Base-by-base conservation (phyloP, 2,329 filamentous ascomycete species). In the Beauveria australis region DNA sequence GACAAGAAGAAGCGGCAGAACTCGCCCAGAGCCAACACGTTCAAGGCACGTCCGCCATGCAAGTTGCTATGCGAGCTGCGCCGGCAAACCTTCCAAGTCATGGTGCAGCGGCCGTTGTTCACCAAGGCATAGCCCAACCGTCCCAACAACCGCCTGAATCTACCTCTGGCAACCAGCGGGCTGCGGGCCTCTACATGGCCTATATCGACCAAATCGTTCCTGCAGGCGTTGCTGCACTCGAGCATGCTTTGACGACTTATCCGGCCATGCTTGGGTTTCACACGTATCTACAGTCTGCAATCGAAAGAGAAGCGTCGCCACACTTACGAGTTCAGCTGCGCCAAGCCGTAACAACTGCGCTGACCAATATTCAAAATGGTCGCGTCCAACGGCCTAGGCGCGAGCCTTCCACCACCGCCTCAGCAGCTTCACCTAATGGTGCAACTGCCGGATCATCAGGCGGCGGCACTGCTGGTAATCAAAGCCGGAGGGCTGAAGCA, bases 1-100 rank as follows among this genome's bases (percentile, higher is more conserved):
- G 86, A 44, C 91, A 95, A 70, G 88, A 89, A 69, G 87, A 90
- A 62, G 88, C 86, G 2, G 81, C 83, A 0, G 73, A 76, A 1
- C 77, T 81, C 18, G 83, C 83, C 16, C 72, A 62, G n/a, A 53
- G 46, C 18, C 41, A 56, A 46, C 49, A 54, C 22, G 58, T 33
- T 14, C 49, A 53, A n/a, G 22, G 28, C 9, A 19, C 40, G 2
- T 24, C 49, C 14, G 57, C 28, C 3, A 22, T 24, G 28, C 54
- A 44, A 22, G 41, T 30, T 10, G 26, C 28, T 2, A 22, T 30
- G 46, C 40, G 28, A 10, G 12, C 28, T 16, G 22, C 52, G 3
- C 61, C 52, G 10, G 37, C 28, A 9, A 57, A 48, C 16, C 30
- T 60, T 16, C 52, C 51, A 5, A 7, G 53, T 3, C 61, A 62